Conservation (phyloP, 2,329 filamentous ascomycete genomes). For the Aureobasidium sp. region DNA sequence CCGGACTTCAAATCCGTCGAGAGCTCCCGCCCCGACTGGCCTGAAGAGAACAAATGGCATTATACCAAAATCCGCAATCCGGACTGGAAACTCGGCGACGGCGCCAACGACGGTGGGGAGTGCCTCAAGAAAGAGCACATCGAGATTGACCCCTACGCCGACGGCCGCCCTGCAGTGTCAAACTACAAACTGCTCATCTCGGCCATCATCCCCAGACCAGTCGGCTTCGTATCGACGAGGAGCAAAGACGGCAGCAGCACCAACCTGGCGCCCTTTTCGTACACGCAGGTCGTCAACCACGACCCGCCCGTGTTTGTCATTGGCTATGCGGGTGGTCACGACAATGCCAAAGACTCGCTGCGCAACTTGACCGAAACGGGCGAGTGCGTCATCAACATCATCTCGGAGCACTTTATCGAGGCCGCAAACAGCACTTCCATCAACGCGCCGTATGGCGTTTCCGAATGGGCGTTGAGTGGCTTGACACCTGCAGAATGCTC, state of each 20-base stretch:
- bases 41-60: constrained; percentile 42
- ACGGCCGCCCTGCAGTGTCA: constrained; percentile 57
- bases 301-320: constrained; percentile 79
- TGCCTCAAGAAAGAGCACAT: constrained; percentile 55
- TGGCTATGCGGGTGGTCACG: constrained; percentile 51
- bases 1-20: constrained; percentile 70
- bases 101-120: constrained; percentile 53
- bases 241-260: constrained; percentile 55
- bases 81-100: constrained; percentile 58
- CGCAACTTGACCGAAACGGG: constrained; percentile 62
- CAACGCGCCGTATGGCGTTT: constrained; percentile 68
- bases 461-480: constrained; percentile 74
- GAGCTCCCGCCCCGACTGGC: constrained; percentile 56
- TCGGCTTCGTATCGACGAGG: constrained; percentile 57
- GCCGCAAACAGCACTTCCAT: constrained; percentile 77
- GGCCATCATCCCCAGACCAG: constrained; percentile 71
- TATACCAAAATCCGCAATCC: constrained; percentile 60
- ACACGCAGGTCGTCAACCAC: constrained; percentile 75
- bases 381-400: constrained; percentile 78
- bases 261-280: constrained; percentile 84
- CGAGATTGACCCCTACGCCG: constrained; percentile 71
- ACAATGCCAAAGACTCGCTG: constrained; percentile 69
- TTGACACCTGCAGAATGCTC: constrained; percentile 61
- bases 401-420: constrained; percentile 76
- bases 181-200: constrained; percentile 94